These are phyloP conservation scores for Phytophthora hybrid DNA, from an alignment of 352 stramenopile genomes.

Conservation along the genomic window DNA sequence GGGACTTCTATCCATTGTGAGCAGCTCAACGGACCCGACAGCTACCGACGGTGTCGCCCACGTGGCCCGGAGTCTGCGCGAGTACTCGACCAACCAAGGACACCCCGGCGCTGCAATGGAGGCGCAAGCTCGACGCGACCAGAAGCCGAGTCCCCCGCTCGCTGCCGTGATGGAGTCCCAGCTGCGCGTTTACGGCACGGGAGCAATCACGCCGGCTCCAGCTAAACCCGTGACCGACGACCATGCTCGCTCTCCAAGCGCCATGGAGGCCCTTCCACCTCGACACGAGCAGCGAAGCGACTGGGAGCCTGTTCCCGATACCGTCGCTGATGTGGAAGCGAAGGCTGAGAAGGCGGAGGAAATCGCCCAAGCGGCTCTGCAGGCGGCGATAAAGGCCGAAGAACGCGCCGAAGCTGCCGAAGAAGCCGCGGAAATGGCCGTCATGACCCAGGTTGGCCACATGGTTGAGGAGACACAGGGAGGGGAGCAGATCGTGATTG, in stretches of 20 bases:
- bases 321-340: background rate
- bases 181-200: background rate
- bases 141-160: background rate
- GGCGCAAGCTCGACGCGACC: background rate
- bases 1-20: conserved; percentile 31
- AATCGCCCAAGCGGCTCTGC: conserved; percentile 6
- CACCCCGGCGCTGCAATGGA: conserved; percentile 7
- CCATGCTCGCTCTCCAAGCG: background rate
- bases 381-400: background rate
- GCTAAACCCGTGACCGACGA: background rate
- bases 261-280: conserved; percentile 7
- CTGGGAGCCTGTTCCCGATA: background rate
- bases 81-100: background rate
- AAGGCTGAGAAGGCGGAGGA: conserved; percentile 13
- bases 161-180: conserved; percentile 2
- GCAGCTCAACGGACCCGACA: background rate
- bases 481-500: conserved; percentile 2
- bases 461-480: background rate
- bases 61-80: conserved; percentile 14
- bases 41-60: background rate
- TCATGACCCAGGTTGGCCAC: conserved; percentile 4
- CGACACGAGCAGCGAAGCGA: background rate
- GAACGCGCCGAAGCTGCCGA: conserved; percentile 3
- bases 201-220: background rate
- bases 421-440: conserved; percentile 2